Base-by-base conservation (phyloP, 345 rosid genomes). In the Noccaea caerulescens region DNA sequence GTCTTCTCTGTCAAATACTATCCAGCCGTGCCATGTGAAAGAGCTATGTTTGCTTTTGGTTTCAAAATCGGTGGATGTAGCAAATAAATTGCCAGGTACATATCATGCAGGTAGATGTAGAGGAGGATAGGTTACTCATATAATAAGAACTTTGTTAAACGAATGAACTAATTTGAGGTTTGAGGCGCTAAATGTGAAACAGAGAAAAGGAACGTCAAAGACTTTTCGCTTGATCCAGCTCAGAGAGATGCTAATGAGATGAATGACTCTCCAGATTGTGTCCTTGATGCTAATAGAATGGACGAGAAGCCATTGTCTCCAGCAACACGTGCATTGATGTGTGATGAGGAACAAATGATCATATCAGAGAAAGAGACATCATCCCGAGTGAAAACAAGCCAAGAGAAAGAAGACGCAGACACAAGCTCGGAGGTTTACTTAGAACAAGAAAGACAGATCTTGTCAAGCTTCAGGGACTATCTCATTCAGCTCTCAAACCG, bases 31-130 rank as follows among this genome's bases (percentile, higher is more conserved):
- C 60, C 80, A 85, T 68, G 80, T 77, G 63, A 85, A 69, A 80
- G 82, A 84, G 54, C 69, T 85, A 9, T 89, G 97, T 79, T 82
- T 86, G n/a, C 63, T 79, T 77, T 66, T 87, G 81, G 86, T 89
- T 27, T 50, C 77, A 8, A 75, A 79, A 74, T 82, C 93, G 20
- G 10, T 72, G 47, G 83, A 84, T 37, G 77, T 87, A 55, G 63
- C 75, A 67, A 81, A 80, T 37, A 79, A 64, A 66, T 44, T 73
- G 39, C 57, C 83, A 83, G 90, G 91, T 89, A 71, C 57, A 66
- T 61, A 54, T 37, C 51, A 68, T 60, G 51, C 14, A 25, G 51
- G 46, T 44, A 37, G 10, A 55, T 49, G 10, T 42, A 27, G 27
- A 52, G 18, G 63, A 67, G 20, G 9, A 43, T 53, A 53, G 44